Evolutionary conservation across 306 rosid species (phyloP).

Genomic region (Comarum palustre): DNA sequence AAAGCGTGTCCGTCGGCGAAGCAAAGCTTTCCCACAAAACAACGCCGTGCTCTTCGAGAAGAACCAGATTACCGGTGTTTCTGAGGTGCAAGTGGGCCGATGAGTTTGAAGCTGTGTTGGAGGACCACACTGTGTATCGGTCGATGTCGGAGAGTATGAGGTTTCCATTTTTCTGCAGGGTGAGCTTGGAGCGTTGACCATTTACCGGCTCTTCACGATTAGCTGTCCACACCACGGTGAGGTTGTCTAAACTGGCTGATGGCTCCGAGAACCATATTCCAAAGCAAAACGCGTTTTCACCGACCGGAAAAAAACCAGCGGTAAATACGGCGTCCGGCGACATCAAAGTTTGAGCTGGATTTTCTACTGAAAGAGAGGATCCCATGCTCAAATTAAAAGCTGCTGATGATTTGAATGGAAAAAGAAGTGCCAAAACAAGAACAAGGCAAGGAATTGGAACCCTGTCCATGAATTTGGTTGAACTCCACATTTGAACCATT

Average conservation of each 20-base stretch:
- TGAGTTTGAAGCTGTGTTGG: slow-evolving; percentile 32
- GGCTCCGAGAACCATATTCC: slow-evolving; percentile 42
- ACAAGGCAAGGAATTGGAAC: background rate
- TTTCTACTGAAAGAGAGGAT: slow-evolving; percentile 38
- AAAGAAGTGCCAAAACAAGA: background rate
- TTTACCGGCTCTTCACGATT: slow-evolving; percentile 46
- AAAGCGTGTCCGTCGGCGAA: slow-evolving; percentile 53
- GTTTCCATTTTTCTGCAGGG: slow-evolving; percentile 33
- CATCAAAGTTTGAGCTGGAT: slow-evolving; percentile 21
- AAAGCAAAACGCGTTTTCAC: slow-evolving; percentile 47
- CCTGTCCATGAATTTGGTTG: slow-evolving; percentile 17
- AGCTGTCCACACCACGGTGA: slow-evolving; percentile 50
- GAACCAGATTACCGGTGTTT: slow-evolving; percentile 46
- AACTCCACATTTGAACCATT: background rate
- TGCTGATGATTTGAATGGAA: slow-evolving; percentile 15
- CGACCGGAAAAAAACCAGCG: slow-evolving; percentile 49
- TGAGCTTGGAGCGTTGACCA: slow-evolving; percentile 43
- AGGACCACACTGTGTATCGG: slow-evolving; percentile 36
- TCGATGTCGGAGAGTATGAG: slow-evolving; percentile 40
- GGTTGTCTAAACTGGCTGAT: background rate
- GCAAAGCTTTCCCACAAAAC: slow-evolving; percentile 55
- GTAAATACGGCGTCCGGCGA: slow-evolving; percentile 43
- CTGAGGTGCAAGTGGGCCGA: slow-evolving; percentile 20
- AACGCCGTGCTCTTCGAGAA: background rate
- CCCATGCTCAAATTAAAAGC: slow-evolving; percentile 26